Conservation (phyloP, 768 basidiomycete species). For the Podaxis rugospora region DNA sequence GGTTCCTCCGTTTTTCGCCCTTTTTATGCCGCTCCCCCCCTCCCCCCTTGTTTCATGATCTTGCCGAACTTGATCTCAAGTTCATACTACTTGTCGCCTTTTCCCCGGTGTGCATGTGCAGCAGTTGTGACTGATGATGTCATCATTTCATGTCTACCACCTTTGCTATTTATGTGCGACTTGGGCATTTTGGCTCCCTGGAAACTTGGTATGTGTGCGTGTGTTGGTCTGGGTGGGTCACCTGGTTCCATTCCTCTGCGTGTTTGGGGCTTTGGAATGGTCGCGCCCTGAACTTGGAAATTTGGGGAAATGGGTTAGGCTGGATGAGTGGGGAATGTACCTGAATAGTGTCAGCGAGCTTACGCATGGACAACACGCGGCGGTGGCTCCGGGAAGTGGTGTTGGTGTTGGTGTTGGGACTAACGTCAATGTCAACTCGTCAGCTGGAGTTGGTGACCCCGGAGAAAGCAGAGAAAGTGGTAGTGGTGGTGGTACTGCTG, state of each 20-base stretch:
- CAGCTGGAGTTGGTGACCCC: background rate
- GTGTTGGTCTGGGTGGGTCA: background rate
- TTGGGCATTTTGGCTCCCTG: background rate
- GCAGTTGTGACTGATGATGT: background rate
- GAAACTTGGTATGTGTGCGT: background rate
- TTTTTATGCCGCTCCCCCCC: background rate
- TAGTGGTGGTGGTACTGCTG: background rate
- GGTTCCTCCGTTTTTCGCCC: background rate
- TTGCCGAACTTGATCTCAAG: background rate
- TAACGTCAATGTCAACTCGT: background rate
- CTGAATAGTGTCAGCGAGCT: constrained; percentile 37
- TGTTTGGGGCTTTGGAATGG: too few species aligned
- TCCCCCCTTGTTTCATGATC: background rate
- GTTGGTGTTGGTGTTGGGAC: background rate
- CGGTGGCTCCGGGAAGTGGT: background rate
- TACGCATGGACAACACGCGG: constrained; percentile 19
- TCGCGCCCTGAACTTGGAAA: too few species aligned
- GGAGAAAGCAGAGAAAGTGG: background rate
- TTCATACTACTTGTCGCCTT: background rate
- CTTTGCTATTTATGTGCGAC: background rate
- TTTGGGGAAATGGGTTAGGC: constrained; percentile 18
- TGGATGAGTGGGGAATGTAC: constrained; percentile 44
- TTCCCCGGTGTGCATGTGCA: background rate
- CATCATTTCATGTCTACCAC: background rate
- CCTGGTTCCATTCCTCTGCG: background rate